These are phyloP conservation scores for Talaromyces amestolkiae DNA, from an alignment of 2,329 filamentous ascomycete species.

Conservation along the genomic window DNA sequence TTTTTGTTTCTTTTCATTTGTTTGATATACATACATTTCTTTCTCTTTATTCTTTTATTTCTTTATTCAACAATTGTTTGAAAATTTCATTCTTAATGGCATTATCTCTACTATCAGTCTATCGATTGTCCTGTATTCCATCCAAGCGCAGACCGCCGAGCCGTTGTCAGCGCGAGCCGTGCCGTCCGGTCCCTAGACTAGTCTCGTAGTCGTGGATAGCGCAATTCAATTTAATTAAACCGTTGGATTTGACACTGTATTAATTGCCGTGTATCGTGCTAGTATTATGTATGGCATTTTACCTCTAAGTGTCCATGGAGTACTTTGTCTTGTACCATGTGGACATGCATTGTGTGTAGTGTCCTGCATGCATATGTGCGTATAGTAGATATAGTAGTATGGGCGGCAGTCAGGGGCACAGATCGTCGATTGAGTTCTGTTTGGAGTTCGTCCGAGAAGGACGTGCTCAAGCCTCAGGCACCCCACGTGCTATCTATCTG, in stretches of 20 bases:
- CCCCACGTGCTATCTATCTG: not conserved
- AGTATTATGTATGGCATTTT: too few species aligned
- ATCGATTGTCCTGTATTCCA: not conserved
- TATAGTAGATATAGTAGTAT: too few species aligned
- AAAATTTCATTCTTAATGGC: not conserved
- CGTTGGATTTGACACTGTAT: not conserved
- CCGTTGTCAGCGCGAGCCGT: not conserved
- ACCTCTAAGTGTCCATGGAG: too few species aligned
- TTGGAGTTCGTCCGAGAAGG: not conserved
- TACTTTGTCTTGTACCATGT: not conserved
- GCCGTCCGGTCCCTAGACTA: not conserved
- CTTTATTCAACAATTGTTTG: not conserved
- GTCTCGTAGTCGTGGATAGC: not conserved
- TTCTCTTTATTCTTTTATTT: not conserved
- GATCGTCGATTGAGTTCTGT: not conserved
- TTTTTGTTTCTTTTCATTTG: not conserved
- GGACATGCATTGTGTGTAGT: not conserved
- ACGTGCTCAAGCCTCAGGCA: not conserved
- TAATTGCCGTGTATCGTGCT: not conserved
- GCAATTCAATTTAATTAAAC: constrained; percentile 1
- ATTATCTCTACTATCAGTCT: not conserved
- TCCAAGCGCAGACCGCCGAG: not conserved
- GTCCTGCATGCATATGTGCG: not conserved
- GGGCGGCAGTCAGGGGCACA: not conserved
- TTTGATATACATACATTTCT: not conserved